Conservation (phyloP, 2,329 filamentous ascomycete genomes). For the Lachnellula hyalina region DNA sequence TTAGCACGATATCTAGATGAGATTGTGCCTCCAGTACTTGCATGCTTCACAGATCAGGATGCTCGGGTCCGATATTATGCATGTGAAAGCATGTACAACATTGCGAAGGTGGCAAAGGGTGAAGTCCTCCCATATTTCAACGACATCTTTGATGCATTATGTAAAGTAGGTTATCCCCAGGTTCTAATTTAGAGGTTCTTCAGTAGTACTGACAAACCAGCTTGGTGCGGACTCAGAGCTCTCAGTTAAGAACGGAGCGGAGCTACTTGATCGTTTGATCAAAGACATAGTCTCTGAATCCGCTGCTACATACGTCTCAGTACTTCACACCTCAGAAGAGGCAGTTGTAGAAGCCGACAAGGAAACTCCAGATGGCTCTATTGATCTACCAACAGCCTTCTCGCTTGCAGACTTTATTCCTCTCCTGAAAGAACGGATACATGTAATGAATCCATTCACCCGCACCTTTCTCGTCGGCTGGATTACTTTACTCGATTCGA, state of each 20-base stretch:
- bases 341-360: slow-evolving; percentile 46
- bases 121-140: slow-evolving; percentile 98
- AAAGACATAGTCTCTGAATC: slow-evolving; percentile 97
- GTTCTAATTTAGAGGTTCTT: background rate
- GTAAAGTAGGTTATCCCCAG: slow-evolving; percentile 60
- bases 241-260: slow-evolving; percentile 96
- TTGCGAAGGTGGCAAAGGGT: slow-evolving; percentile 97
- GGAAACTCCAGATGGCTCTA: slow-evolving; percentile 38
- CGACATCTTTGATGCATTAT: slow-evolving; percentile 93
- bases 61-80: slow-evolving; percentile 95
- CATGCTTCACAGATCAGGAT: slow-evolving; percentile 98
- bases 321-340: slow-evolving; percentile 61
- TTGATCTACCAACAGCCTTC: slow-evolving; percentile 76
- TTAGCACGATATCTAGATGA: slow-evolving; percentile 86
- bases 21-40: slow-evolving; percentile 92
- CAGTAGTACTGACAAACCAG: slow-evolving; percentile 40
- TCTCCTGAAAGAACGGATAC: slow-evolving; percentile 86
- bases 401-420: slow-evolving; percentile 89
- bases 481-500: slow-evolving; percentile 92
- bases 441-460: slow-evolving; percentile 91
- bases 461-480: slow-evolving; percentile 92
- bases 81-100: slow-evolving; percentile 99
- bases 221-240: slow-evolving; percentile 92
- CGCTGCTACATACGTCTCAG: slow-evolving; percentile 87
- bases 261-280: slow-evolving; percentile 87